These are phyloP conservation scores for Syncephalastrum racemosum DNA, from an alignment of 371 early-diverging fungal genomes.

Conservation along the genomic window DNA sequence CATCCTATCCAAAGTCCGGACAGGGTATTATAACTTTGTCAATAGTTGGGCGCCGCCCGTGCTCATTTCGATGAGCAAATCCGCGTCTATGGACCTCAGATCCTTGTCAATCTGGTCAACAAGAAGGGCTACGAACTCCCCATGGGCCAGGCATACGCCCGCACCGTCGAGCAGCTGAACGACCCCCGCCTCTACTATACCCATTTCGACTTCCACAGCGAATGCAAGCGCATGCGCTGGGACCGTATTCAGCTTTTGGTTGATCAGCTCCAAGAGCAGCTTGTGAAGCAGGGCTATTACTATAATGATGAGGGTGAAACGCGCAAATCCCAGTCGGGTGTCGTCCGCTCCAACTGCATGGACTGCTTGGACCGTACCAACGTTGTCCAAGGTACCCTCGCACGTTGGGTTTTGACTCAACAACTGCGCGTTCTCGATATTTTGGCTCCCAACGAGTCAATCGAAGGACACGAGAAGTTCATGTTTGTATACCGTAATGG, in stretches of 20 bases:
- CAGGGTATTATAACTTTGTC: background rate
- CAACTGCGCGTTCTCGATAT: conserved; percentile 70
- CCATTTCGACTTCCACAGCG: conserved; percentile 96
- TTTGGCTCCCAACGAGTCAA: conserved; percentile 53
- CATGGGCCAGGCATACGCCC: conserved; percentile 80
- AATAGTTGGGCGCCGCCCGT: conserved; percentile 47
- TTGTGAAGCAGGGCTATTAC: conserved; percentile 60
- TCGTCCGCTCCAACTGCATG: conserved; percentile 98
- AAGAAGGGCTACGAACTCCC: conserved; percentile 85
- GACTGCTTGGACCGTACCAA: conserved; percentile 99
- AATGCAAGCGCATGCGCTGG: conserved; percentile 93
- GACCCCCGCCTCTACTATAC: conserved; percentile 71
- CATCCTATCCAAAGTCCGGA: background rate
- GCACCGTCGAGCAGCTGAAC: conserved; percentile 57
- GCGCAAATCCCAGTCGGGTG: conserved; percentile 69
- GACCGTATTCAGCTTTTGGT: conserved; percentile 74
- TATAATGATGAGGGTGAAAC: conserved; percentile 19
- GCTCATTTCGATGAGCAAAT: conserved; percentile 77
- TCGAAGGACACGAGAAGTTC: conserved; percentile 54
- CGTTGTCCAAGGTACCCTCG: conserved; percentile 93
- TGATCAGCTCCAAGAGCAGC: conserved; percentile 64
- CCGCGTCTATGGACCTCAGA: conserved; percentile 73
- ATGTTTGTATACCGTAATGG: conserved; percentile 47
- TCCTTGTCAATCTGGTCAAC: conserved; percentile 91
- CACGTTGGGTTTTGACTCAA: conserved; percentile 64